These are phyloP conservation scores for Penicillium polonicum DNA, from an alignment of 2,329 filamentous ascomycete species.

Conservation along the genomic window DNA sequence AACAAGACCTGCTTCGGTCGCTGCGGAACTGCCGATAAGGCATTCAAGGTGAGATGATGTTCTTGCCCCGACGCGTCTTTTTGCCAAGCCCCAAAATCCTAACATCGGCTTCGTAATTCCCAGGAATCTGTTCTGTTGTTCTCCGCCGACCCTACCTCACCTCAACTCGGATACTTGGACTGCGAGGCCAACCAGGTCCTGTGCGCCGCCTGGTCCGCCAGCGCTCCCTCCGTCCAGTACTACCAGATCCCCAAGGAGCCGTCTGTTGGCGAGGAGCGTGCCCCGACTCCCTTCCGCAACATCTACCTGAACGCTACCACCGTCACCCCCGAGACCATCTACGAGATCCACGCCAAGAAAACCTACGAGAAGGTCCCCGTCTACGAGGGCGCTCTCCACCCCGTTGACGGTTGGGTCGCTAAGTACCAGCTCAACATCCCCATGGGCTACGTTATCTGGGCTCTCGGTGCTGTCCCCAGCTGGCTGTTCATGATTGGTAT, in stretches of 20 bases:
- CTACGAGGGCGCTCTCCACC: constrained; percentile 61
- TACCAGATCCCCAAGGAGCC: constrained; percentile 56
- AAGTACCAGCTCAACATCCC: constrained; percentile 54
- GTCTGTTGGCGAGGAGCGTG: constrained; percentile 51
- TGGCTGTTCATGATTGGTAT: constrained; percentile 66
- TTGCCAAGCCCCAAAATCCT: neutral
- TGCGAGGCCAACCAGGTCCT: constrained; percentile 60
- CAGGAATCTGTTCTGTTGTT: constrained; percentile 56
- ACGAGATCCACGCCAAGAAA: constrained; percentile 57
- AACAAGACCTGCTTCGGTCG: constrained; percentile 64
- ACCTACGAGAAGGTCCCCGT: constrained; percentile 52
- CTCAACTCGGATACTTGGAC: constrained; percentile 58
- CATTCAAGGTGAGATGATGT: constrained; percentile 46
- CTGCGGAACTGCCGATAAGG: constrained; percentile 55
- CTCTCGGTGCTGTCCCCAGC: constrained; percentile 58
- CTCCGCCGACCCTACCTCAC: constrained; percentile 53
- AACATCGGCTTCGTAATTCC: constrained; percentile 1
- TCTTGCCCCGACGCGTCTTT: neutral
- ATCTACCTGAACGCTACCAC: constrained; percentile 58
- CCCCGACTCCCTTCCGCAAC: constrained; percentile 54
- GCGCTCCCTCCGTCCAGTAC: constrained; percentile 58
- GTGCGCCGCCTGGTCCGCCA: constrained; percentile 60
- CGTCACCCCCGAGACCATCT: constrained; percentile 57
- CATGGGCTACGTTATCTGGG: constrained; percentile 57
- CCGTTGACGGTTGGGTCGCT: constrained; percentile 58